Base-by-base conservation (phyloP, 2,329 filamentous ascomycete genomes). In the Stemphylium beticola region DNA sequence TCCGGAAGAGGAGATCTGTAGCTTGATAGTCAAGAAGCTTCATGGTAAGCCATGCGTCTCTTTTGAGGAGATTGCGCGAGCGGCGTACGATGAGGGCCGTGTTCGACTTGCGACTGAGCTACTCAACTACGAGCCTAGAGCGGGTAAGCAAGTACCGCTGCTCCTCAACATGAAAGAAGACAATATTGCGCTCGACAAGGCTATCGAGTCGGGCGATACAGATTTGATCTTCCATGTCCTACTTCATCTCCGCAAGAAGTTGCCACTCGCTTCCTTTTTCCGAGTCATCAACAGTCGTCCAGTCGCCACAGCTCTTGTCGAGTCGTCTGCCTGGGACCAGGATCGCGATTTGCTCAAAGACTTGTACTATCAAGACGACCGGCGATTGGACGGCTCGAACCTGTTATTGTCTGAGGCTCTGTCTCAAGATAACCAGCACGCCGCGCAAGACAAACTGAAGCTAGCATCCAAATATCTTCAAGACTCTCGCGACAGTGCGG, bases 81-180 rank as follows among this genome's bases (percentile, higher is more conserved):
- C 95, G 22, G 95, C 95, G 0, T 96, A 96, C 68, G 92, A 98
- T 60, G 95, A 99, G 79, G 95, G 95, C 2, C 86, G 95, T 51
- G 85, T 87, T 2, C 87, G 90, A n/a, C 83, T 99, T 26, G 95
- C 95, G 4, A 98, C 93, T 0, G 87, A 96, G 64, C 81, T 99
- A 1, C 82, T 99, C 6, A 96, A 98, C 68, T 90, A 97, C 69
- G 95, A 99, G 71, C 92, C 93, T 9, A 87, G 95, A 53, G 93
- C 92, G 2, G 95, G 93, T n/a, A 91, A 93, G 61, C 95, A 99
- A 76, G 95, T 99, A 0, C 95, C 95, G 0, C 83, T 99, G 2
- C 84, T 99, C 2, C 81, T 99, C 37, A 92, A 85, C 73, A 97
- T 98, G 91, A 93, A 96, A 66, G 93, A 99, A 74, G 93, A 97